Conservation (phyloP, 2,329 filamentous ascomycete genomes). For the Calonectria leucothoes region DNA sequence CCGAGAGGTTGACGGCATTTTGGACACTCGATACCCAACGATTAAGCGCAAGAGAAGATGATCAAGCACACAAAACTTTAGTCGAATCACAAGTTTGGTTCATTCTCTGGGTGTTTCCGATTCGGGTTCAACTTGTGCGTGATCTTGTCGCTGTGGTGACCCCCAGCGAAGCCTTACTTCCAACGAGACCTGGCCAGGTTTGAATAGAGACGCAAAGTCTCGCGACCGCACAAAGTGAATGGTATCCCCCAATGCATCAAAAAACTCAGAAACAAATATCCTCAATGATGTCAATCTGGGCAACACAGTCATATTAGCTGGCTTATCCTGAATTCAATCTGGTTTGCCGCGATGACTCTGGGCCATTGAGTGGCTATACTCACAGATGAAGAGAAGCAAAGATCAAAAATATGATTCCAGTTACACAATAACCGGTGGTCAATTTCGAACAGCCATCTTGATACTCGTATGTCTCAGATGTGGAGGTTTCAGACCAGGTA, state of each 20-base stretch:
- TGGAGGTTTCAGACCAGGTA: neutral
- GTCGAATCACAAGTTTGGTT: neutral
- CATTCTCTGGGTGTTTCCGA: neutral
- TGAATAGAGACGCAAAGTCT: too few species aligned
- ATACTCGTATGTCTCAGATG: too few species aligned
- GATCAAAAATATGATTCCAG: neutral
- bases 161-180: neutral
- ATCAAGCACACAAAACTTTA: accelerated
- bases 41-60: neutral
- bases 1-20: neutral
- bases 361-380: neutral
- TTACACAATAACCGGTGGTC: neutral
- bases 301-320: neutral
- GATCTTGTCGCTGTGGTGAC: neutral
- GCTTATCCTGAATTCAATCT: neutral
- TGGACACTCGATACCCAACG: neutral
- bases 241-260: neutral
- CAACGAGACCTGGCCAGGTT: neutral
- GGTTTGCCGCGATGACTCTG: neutral
- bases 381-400: neutral
- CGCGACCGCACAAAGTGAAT: neutral
- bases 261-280: neutral
- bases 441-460: neutral
- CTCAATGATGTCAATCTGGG: neutral
- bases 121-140: neutral